phyloP scores from a whole-genome alignment of 163 green algal genomes.

The Chlamydomonas reinhardtii region DNA sequence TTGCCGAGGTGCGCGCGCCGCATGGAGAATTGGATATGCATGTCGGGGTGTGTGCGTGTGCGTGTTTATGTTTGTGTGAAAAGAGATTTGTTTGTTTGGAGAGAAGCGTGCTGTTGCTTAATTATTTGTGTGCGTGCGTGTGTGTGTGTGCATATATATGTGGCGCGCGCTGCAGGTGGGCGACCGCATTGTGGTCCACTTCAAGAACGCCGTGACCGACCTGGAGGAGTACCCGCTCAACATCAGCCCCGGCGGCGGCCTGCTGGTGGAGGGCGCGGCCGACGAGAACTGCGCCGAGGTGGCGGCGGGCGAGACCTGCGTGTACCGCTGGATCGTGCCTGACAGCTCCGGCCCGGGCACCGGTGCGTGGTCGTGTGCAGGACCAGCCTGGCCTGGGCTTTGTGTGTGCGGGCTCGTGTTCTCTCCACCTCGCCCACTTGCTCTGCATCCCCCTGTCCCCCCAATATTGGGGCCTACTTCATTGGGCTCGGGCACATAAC shows the following conservation, averaged over 20 bases:
- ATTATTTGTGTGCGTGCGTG: too few species aligned
- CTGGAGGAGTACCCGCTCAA: constrained; percentile 51
- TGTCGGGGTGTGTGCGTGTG: too few species aligned
- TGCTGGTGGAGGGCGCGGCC: background rate
- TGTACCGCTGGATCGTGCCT: constrained; percentile 62
- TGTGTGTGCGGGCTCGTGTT: too few species aligned
- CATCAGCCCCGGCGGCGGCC: constrained; percentile 54
- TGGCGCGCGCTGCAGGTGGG: constrained; percentile 29
- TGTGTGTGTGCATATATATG: background rate
- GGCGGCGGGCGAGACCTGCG: constrained; percentile 42
- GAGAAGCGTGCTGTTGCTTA: too few species aligned
- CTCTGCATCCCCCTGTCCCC: too few species aligned
- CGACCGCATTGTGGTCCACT: constrained; percentile 59
- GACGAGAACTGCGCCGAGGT: constrained; percentile 46
- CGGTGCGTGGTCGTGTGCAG: constrained; percentile 25
- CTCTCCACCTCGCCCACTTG: too few species aligned
- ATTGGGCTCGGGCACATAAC: too few species aligned
- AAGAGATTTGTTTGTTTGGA: too few species aligned
- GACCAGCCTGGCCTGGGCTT: too few species aligned
- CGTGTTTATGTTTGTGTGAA: too few species aligned
- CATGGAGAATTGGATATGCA: too few species aligned
- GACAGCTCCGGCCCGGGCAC: constrained; percentile 42
- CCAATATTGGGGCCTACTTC: too few species aligned
- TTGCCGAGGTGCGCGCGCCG: constrained; percentile 60
- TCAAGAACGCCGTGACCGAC: constrained; percentile 55